Evolutionary conservation across 2,329 filamentous ascomycete species (phyloP).

Genomic region (Cytospora paraplurivora): DNA sequence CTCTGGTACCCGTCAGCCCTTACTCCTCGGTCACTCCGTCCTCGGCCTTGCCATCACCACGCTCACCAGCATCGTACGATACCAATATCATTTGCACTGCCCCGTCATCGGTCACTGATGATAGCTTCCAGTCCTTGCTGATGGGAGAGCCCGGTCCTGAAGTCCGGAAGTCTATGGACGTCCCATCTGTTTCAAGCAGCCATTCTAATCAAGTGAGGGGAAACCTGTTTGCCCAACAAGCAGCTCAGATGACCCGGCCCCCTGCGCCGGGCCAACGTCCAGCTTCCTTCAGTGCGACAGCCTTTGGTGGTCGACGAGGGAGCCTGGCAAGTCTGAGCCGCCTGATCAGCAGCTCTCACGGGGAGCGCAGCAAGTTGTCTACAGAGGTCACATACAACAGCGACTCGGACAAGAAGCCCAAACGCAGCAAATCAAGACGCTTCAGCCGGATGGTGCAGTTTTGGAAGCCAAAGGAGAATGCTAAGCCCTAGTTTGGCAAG

Average conservation of each 20-base stretch:
- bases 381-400: slow-evolving; percentile 64
- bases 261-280: slow-evolving; percentile 59
- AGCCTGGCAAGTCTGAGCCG: slow-evolving; percentile 78
- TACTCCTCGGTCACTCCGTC: slow-evolving; percentile 62
- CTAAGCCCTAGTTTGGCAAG: slow-evolving; percentile 12
- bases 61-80: slow-evolving; percentile 69
- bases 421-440: slow-evolving; percentile 66
- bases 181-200: slow-evolving; percentile 74
- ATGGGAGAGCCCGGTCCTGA: slow-evolving; percentile 76
- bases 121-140: slow-evolving; percentile 70
- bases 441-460: slow-evolving; percentile 77
- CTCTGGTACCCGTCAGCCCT: slow-evolving; percentile 60
- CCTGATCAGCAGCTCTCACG: slow-evolving; percentile 73
- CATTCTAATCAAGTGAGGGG: slow-evolving; percentile 76
- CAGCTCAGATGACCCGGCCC: slow-evolving; percentile 51
- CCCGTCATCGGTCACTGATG: slow-evolving; percentile 72
- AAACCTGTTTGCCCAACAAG: slow-evolving; percentile 52
- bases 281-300: slow-evolving; percentile 61
- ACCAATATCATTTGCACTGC: slow-evolving; percentile 73
- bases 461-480: slow-evolving; percentile 64
- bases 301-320: slow-evolving; percentile 70
- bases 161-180: slow-evolving; percentile 67
- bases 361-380: slow-evolving; percentile 73
- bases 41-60: slow-evolving; percentile 70
- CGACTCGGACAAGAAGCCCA: slow-evolving; percentile 57